Percentiles rank a stretch among this genome's conserved stretches.
Evolutionary conservation across 768 basidiomycete genomes (phyloP).

Genomic region (Cystofilobasidium capitatum): DNA sequence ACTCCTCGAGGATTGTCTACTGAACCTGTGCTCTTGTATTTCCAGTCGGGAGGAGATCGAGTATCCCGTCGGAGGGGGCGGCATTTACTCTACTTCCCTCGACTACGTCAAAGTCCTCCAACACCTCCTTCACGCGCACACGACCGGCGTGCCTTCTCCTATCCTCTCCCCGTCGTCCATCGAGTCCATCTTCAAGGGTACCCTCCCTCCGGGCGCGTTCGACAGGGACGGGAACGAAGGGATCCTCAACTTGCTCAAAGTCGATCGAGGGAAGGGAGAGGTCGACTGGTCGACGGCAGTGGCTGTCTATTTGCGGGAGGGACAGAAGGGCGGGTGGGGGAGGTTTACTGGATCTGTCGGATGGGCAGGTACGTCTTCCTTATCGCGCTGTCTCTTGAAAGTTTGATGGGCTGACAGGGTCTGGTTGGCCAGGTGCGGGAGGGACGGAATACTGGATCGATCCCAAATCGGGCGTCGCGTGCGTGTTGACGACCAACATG

Average conservation of each 20-base stretch:
- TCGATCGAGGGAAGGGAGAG: constrained; percentile 26
- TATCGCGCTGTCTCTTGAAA: too few species aligned
- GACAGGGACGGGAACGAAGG: constrained; percentile 22
- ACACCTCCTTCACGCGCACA: constrained; percentile 28
- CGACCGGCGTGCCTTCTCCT: neutral
- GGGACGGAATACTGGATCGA: constrained; percentile 34
- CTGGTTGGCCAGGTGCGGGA: too few species aligned
- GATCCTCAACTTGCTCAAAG: constrained; percentile 3
- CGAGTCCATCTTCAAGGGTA: constrained; percentile 29
- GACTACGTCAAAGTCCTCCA: constrained; percentile 33
- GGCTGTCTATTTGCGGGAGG: constrained; percentile 28
- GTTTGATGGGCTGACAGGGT: too few species aligned
- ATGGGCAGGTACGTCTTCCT: constrained; percentile 34
- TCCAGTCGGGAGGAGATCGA: constrained; percentile 31
- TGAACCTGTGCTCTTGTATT: neutral
- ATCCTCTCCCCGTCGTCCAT: constrained; percentile 28
- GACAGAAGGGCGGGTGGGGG: constrained; percentile 28
- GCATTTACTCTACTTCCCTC: constrained; percentile 30
- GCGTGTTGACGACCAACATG: neutral
- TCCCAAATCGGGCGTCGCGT: constrained; percentile 28
- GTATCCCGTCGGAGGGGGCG: constrained; percentile 36
- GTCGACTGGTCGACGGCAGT: constrained; percentile 34
- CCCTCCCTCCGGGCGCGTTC: constrained; percentile 27
- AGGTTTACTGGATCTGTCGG: constrained; percentile 29
- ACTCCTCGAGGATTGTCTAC: neutral